Evolutionary conservation across 2,329 filamentous ascomycete species (phyloP).

Genomic region (Fusarium decemcellulare): DNA sequence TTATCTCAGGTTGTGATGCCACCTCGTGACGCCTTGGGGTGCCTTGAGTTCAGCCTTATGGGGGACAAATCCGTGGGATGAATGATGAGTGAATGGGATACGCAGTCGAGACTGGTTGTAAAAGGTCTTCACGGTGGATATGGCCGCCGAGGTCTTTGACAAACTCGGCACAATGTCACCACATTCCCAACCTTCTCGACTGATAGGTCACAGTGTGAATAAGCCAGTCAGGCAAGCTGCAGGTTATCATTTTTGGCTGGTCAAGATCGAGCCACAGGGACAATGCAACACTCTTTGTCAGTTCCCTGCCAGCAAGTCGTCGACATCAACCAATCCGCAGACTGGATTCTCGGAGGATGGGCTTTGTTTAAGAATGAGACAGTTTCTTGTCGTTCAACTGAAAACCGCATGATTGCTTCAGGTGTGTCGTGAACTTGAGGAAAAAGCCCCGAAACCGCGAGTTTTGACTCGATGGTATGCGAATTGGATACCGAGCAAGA

Average conservation of each 20-base stretch:
- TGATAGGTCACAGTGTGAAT: conserved; percentile 4
- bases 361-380: conserved; percentile 15
- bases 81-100: conserved; percentile 18
- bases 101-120: neutral
- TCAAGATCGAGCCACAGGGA: conserved; percentile 16
- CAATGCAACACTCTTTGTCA: conserved; percentile 15
- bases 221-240: conserved; percentile 5
- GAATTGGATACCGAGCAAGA: neutral
- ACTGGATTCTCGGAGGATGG: neutral
- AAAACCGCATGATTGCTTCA: conserved; percentile 3
- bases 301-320: conserved; percentile 16
- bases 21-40: conserved; percentile 10
- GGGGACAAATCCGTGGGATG: conserved; percentile 16
- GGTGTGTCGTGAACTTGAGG: conserved; percentile 25
- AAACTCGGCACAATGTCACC: conserved; percentile 16
- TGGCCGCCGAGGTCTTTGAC: conserved; percentile 19
- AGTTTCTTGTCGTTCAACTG: conserved; percentile 5
- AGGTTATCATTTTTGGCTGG: conserved; percentile 11
- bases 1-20: neutral
- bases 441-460: conserved; percentile 13
- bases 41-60: conserved; percentile 14
- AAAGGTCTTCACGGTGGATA: conserved; percentile 19
- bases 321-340: conserved; percentile 10
- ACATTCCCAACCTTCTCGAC: conserved; percentile 15
- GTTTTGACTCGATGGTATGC: conserved; percentile 9